These are phyloP conservation scores for Silybum marianum DNA, from an alignment of 129 eudicot genomes.

Conservation along the genomic window DNA sequence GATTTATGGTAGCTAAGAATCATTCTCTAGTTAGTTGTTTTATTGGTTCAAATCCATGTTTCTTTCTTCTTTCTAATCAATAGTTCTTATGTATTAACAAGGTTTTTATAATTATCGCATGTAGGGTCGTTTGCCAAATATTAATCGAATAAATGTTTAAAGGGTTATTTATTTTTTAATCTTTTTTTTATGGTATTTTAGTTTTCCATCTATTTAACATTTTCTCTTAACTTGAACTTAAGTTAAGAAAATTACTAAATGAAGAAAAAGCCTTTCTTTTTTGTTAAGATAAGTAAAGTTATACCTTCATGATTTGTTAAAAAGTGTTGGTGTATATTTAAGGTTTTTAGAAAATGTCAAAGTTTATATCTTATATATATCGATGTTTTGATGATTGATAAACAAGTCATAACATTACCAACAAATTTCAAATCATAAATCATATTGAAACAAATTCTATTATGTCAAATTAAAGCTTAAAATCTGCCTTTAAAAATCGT, in stretches of 20 bases:
- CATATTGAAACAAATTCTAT: not conserved
- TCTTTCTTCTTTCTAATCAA: not conserved
- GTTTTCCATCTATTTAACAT: no score
- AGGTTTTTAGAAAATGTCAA: not conserved
- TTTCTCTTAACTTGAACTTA: no score
- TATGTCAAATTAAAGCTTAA: not conserved
- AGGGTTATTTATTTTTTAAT: no score
- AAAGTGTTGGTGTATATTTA: not conserved
- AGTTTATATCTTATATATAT: not conserved
- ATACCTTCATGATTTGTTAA: not conserved
- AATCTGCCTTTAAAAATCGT: not conserved
- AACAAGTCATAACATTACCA: not conserved
- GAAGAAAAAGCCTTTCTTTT: not conserved
- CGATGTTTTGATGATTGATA: not conserved
- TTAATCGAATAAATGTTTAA: no score
- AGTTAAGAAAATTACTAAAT: not conserved
- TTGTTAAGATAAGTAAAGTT: slow-evolving; percentile 1
- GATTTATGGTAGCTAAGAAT: not conserved
- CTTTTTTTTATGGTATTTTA: no score
- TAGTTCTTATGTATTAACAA: not conserved
- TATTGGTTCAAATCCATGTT: not conserved
- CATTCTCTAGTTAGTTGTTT: not conserved
- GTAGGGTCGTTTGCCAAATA: not conserved
- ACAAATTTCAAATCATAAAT: not conserved
- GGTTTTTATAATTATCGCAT: not conserved